Evolutionary conservation across 129 eudicot species (phyloP).

Genomic region (Chrysanthemum seticuspe): DNA sequence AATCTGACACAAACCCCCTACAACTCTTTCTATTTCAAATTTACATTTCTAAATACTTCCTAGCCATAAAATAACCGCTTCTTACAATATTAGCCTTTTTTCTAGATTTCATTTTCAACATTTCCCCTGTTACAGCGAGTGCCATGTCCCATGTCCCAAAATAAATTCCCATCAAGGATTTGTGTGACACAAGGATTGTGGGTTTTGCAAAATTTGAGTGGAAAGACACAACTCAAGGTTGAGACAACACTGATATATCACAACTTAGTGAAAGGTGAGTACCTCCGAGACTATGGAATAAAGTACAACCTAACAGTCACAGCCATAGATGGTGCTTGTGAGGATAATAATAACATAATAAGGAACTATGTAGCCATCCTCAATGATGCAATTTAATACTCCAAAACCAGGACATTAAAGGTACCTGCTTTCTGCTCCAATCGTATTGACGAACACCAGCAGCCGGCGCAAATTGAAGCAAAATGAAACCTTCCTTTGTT

Average conservation of each 20-base stretch:
- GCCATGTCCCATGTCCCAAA: neutral
- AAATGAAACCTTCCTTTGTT: constrained; percentile 69
- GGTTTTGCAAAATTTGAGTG: constrained; percentile 4
- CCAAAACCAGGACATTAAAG: neutral
- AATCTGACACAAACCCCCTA: neutral
- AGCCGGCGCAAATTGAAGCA: constrained; percentile 95
- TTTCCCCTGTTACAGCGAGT: neutral
- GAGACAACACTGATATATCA: constrained; percentile 10
- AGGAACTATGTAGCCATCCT: constrained; percentile 11
- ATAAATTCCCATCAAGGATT: constrained; percentile 17
- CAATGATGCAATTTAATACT: neutral
- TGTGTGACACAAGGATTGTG: neutral
- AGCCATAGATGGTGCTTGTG: constrained; percentile 10
- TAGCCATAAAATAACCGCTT: neutral
- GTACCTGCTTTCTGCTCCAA: constrained; percentile 90
- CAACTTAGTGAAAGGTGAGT: constrained; percentile 12
- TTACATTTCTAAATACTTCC: neutral
- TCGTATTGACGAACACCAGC: constrained; percentile 86
- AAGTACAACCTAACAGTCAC: constrained; percentile 11
- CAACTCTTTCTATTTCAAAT: neutral
- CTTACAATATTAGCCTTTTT: constrained; percentile 6
- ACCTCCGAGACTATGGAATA: constrained; percentile 1
- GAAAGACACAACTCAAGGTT: neutral
- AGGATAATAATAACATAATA: neutral
- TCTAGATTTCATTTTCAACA: neutral